A percentile compares a stretch with the other conserved stretches of the same genome.
Evolutionary conservation across 768 basidiomycete genomes (phyloP).

Genomic region (Phylloporus sp.): DNA sequence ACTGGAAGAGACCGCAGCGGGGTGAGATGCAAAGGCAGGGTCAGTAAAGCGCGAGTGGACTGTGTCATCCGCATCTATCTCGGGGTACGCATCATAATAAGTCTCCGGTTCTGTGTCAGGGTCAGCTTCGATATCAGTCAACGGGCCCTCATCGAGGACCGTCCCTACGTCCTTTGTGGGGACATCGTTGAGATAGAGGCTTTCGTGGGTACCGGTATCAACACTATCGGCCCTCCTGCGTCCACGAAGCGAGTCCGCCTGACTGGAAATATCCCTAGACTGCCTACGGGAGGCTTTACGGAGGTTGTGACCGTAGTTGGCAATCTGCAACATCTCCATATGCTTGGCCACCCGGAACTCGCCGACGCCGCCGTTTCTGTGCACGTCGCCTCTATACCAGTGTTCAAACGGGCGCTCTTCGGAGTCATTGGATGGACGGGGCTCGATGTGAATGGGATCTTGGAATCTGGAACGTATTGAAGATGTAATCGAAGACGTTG

Average conservation of each 20-base stretch:
- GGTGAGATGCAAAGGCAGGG: constrained; percentile 18
- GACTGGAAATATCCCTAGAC: constrained; percentile 22
- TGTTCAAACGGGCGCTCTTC: constrained; percentile 84
- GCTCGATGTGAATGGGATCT: constrained; percentile 30
- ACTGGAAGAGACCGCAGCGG: constrained; percentile 22
- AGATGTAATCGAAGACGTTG: constrained; percentile 40
- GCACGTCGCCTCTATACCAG: constrained; percentile 86
- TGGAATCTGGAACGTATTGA: constrained; percentile 38
- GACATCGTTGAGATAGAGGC: constrained; percentile 67
- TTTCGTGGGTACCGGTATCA: constrained; percentile 53
- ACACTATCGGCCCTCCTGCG: constrained; percentile 68
- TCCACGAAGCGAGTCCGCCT: constrained; percentile 27
- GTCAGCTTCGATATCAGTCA: constrained; percentile 68
- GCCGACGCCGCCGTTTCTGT: constrained; percentile 85
- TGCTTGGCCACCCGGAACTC: constrained; percentile 71
- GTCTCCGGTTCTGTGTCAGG: constrained; percentile 37
- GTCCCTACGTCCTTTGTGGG: constrained; percentile 41
- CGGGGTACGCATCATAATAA: constrained; percentile 38
- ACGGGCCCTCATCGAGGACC: constrained; percentile 72
- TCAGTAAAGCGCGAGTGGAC: constrained; percentile 15
- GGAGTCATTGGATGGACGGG: constrained; percentile 65
- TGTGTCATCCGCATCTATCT: constrained; percentile 16
- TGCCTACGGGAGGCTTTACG: constrained; percentile 28
- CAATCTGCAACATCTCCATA: constrained; percentile 85
- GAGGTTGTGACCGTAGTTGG: constrained; percentile 73